Base-by-base conservation (phyloP, 257 asterid genomes). In the Mentha longifolia region DNA sequence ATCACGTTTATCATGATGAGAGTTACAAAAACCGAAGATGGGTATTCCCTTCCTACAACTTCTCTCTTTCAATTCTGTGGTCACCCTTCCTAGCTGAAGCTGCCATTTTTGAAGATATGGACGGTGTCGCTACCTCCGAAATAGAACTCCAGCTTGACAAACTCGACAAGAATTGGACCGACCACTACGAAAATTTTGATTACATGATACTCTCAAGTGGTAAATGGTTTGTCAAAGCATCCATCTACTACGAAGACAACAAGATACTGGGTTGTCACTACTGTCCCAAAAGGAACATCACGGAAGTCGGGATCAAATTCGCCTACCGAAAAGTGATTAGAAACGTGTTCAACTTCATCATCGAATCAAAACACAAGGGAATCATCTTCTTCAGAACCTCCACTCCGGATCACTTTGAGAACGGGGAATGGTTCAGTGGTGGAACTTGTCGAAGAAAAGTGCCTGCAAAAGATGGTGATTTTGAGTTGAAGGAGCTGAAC, bases 1-100 rank as follows among this genome's bases (percentile, higher is more conserved):
- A 81, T 51, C 70, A 79, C 57, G 88, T 90, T 42, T 87, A 90
- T 81, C 98, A 90, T 37, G 97, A 90, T 12, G 82, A 87, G 68
- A 67, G 50, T 12, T 87, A 76, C 85, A 81, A 58, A 71, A 79
- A 87, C 76, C 81, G 81, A 61, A 79, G 72, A 78, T 93, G 98
- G 97, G 42, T 72, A 61, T 81, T 90, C 79, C 96, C 96, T 6
- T 83, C 81, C 0, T 67, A 84, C 91, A 93, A 90, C 31, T 77
- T 90, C 78, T 83, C 89, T 0, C 30, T 86, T 22, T 87, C 92
- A 0, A 81, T 77, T 9, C 70, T 93, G 47, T 93, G 98, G 98
- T 87, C 96, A 11, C 96, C 98, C 31, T 89, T 88, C 74, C 88
- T 90, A 7, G 89, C 94, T 4, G 54, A 90, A 76, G 92, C 96